Conservation (phyloP, 495 filamentous ascomycete genomes). For the Stereocaulon alpinum region DNA sequence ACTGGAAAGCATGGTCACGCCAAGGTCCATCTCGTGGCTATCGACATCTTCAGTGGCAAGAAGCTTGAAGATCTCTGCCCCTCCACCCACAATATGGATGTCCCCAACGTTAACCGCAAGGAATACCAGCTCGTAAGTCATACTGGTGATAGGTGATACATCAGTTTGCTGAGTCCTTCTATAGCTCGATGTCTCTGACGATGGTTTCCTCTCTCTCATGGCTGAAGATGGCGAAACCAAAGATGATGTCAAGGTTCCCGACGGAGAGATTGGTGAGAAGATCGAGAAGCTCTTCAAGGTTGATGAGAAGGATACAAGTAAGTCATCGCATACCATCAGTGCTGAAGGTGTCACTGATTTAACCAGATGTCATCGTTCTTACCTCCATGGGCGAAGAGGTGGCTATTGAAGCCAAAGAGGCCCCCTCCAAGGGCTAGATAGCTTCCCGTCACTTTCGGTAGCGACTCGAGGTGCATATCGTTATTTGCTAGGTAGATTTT, state of each 20-base stretch:
- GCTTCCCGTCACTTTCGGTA: not conserved
- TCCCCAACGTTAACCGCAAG: constrained; percentile 78
- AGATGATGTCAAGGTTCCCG: constrained; percentile 90
- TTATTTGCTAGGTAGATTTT: constrained; percentile 5
- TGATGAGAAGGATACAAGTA: constrained; percentile 76
- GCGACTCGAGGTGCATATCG: not conserved
- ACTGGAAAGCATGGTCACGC: constrained; percentile 99
- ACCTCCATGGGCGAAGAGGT: constrained; percentile 93
- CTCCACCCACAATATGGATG: constrained; percentile 99
- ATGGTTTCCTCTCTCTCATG: constrained; percentile 87
- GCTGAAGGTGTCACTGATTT: constrained; percentile 9
- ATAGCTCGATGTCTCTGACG: constrained; percentile 80
- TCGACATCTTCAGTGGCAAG: constrained; percentile 99
- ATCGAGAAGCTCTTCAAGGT: constrained; percentile 64
- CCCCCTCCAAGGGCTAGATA: constrained; percentile 36
- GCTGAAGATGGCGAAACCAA: constrained; percentile 69
- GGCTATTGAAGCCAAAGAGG: constrained; percentile 90
- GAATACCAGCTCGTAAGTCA: constrained; percentile 93
- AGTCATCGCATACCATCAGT: constrained; percentile 28
- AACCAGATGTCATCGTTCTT: constrained; percentile 74
- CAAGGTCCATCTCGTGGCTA: constrained; percentile 94
- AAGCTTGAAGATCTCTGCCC: constrained; percentile 99
- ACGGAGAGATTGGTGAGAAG: constrained; percentile 75
- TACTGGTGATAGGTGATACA: not conserved
- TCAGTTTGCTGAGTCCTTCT: not conserved